Base-by-base conservation (phyloP, 1,139 yeast genomes). In the Yamadazyma membranifaciens region DNA sequence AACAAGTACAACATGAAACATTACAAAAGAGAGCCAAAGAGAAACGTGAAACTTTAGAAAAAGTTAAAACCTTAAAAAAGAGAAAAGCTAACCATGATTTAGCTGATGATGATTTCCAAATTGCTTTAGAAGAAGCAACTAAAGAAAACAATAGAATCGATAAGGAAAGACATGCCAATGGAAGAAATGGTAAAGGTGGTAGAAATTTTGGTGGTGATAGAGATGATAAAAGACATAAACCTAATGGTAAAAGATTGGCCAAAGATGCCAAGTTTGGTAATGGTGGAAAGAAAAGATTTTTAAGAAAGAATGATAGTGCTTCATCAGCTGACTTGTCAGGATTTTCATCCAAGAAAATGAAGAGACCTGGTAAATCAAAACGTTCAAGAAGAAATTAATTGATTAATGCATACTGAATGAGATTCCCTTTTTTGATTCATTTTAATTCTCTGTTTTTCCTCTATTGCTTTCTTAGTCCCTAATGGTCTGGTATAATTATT, bases 11-110 rank as follows among this genome's bases (percentile, higher is more conserved):
- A 71, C 80, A 87, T 55, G 95, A 88, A 51, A 89, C 96, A 39
- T 76, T 91, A 57, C 97, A 89, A 68, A 89, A 87, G 55, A 86
- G 98, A 68, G 96, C 91, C 60, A 85, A 87, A 73, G 95, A 89
- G 57, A 92, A 91, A 84, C 81, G 80, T 59, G 96, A 88, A 35
- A 83, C 96, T 15, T 70, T 92, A 53, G 97, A 91, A 26, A 87
- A 86, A 71, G 88, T 92, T 63, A 89, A 89, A 65, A 77, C 87
- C 24, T 77, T 92, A 58, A 89, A 87, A 76, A 83, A 86, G 61
- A 88, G 87, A 80, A 82, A 95, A 67, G 82, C 84, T 52, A 78
- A 81, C 45, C 80, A 82, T 51, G 96, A 85, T 52, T 76, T 87
- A 47, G 69, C 70, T 43, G 81, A 77, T 50, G 81, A 80, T 52